phyloP scores from a whole-genome alignment of 257 asterid genomes.

The Penstemon newberryi region DNA sequence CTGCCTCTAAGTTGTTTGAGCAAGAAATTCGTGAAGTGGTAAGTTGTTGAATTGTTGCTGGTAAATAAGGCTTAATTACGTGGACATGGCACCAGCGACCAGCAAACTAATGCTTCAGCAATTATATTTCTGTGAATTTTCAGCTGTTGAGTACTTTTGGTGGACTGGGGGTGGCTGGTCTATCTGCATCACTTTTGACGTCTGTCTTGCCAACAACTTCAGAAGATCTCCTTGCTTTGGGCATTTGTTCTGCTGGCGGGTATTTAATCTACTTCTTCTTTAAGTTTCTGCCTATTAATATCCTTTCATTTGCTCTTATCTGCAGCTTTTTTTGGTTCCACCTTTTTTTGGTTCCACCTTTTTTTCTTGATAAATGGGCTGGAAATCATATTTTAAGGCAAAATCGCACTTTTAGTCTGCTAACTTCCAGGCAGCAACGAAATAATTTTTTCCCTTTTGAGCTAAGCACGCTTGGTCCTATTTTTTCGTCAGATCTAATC shows the following conservation, averaged over 20 bases:
- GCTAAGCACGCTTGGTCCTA: not conserved
- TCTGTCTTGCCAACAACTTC: conserved; percentile 78
- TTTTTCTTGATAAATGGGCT: conserved; percentile 3
- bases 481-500: no score
- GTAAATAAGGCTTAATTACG: conserved; percentile 11
- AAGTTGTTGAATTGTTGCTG: conserved; percentile 30
- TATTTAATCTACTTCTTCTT: conserved; percentile 33
- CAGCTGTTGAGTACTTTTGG: conserved; percentile 88
- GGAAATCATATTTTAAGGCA: not conserved
- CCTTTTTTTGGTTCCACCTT: conserved; percentile 12
- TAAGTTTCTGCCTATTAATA: conserved; percentile 1
- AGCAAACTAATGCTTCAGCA: conserved; percentile 16
- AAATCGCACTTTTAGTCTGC: no score
- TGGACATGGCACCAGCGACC: conserved; percentile 9
- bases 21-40: conserved; percentile 96
- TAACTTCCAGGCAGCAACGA: no score
- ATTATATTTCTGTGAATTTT: conserved; percentile 28
- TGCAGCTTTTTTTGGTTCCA: conserved; percentile 8
- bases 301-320: not conserved
- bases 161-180: conserved; percentile 91
- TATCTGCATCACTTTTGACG: conserved; percentile 91
- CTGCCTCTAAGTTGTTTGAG: conserved; percentile 90
- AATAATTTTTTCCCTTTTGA: not conserved
- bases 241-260: conserved; percentile 99
- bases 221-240: conserved; percentile 95